Conservation (phyloP, 352 stramenopile genomes). For the Phytophthora nicotianae region DNA sequence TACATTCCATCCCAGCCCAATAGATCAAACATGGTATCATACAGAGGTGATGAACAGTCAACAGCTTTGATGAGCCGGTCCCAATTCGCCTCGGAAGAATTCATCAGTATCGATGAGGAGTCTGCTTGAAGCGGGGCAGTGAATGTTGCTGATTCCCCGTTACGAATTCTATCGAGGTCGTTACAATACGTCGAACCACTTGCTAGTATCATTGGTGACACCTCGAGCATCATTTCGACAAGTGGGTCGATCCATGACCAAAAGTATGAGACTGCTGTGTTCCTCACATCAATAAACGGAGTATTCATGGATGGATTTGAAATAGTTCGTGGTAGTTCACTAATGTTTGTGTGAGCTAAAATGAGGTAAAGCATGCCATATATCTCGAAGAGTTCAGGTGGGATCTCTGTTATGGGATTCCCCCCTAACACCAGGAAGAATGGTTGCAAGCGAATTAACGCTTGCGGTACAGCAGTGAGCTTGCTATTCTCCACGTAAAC, state of each 20-base stretch:
- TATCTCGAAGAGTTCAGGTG: conserved; percentile 20
- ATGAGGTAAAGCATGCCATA: conserved; percentile 16
- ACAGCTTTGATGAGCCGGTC: conserved; percentile 8
- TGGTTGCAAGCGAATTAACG: conserved; percentile 20
- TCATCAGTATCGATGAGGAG: conserved; percentile 18
- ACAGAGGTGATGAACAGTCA: conserved; percentile 11
- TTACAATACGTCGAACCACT: conserved; percentile 20
- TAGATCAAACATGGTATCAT: conserved; percentile 2
- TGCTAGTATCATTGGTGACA: conserved; percentile 19
- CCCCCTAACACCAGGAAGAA: conserved; percentile 19
- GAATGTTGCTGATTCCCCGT: conserved; percentile 3
- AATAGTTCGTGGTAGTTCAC: conserved; percentile 10
- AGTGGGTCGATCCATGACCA: conserved; percentile 31
- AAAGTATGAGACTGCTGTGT: conserved; percentile 21
- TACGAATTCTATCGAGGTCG: conserved; percentile 16
- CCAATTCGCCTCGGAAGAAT: conserved; percentile 24
- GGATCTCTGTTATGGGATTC: conserved; percentile 22
- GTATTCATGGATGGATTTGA: neutral
- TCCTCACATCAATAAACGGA: conserved; percentile 14
- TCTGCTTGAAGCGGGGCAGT: conserved; percentile 2
- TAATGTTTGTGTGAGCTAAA: conserved; percentile 19
- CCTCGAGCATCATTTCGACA: conserved; percentile 11
- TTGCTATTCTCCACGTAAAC: conserved; percentile 26
- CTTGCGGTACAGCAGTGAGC: conserved; percentile 9
- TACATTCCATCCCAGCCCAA: conserved; percentile 5